These are phyloP conservation scores for Coleophoma crateriformis DNA, from an alignment of 2,329 filamentous ascomycete genomes.

Conservation along the genomic window DNA sequence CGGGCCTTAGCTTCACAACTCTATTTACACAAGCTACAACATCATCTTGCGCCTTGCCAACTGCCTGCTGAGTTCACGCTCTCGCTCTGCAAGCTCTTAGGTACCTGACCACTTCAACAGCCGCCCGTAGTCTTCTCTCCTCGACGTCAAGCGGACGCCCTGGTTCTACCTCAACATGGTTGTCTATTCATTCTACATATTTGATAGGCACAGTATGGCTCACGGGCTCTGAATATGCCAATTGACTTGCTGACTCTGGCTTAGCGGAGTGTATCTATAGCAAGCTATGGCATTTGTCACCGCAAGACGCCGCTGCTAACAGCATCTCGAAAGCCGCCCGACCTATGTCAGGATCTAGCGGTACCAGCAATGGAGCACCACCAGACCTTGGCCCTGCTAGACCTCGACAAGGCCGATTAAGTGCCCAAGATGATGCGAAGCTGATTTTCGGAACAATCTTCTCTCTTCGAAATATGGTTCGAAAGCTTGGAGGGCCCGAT, in stretches of 20 bases:
- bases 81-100: too few relatives aligned
- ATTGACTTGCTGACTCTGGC: not conserved
- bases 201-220: slow-evolving; percentile 86
- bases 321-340: slow-evolving; percentile 28
- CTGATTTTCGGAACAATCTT: slow-evolving; percentile 97
- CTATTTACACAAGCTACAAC: too few relatives aligned
- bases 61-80: too few relatives aligned
- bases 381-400: slow-evolving; percentile 24
- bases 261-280: slow-evolving; percentile 96
- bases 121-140: not conserved
- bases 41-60: too few relatives aligned
- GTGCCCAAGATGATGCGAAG: slow-evolving; percentile 80
- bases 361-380: slow-evolving; percentile 32
- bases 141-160: not conserved
- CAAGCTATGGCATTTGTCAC: slow-evolving; percentile 66
- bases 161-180: slow-evolving; percentile 55
- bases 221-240: not conserved
- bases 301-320: not conserved
- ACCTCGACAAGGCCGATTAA: slow-evolving; percentile 23
- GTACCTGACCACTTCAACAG: not conserved
- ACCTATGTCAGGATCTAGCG: slow-evolving; percentile 40
- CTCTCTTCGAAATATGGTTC: slow-evolving; percentile 92
- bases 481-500: slow-evolving; percentile 88
- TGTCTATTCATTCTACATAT: slow-evolving; percentile 98
- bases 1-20: too few relatives aligned